Evolutionary conservation across 2,329 filamentous ascomycete genomes (phyloP).

Genomic region (Aureobasidium melanogenum): DNA sequence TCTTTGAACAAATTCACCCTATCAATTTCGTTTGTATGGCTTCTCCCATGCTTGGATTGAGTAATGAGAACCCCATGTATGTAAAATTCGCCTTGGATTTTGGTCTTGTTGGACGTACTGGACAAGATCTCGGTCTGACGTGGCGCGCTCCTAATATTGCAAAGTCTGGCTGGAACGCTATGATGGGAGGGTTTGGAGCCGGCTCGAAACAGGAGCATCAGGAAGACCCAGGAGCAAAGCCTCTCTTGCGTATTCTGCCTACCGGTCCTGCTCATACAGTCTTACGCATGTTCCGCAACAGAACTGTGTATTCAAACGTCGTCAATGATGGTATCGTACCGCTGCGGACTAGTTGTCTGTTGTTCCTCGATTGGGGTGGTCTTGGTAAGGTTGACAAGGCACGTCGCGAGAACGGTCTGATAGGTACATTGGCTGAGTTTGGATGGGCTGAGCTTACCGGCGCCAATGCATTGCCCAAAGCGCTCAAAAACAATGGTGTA

Average conservation of each 20-base stretch:
- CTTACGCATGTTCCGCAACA: constrained; percentile 76
- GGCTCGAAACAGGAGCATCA: constrained; percentile 42
- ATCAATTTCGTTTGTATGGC: constrained; percentile 87
- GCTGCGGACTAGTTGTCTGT: constrained; percentile 83
- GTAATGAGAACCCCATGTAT: constrained; percentile 95
- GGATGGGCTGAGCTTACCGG: constrained; percentile 88
- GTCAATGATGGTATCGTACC: constrained; percentile 98
- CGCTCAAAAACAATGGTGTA: not conserved
- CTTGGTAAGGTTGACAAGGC: constrained; percentile 91
- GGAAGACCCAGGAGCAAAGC: constrained; percentile 74
- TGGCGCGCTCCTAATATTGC: constrained; percentile 86
- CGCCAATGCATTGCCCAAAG: constrained; percentile 33
- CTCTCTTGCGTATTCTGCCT: constrained; percentile 76
- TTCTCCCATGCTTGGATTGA: constrained; percentile 80
- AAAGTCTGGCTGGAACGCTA: constrained; percentile 76
- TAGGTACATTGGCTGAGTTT: constrained; percentile 87
- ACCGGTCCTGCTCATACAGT: constrained; percentile 85
- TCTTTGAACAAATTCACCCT: constrained; percentile 78
- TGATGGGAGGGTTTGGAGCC: constrained; percentile 72
- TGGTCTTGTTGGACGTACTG: constrained; percentile 89
- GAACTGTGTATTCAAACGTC: constrained; percentile 92
- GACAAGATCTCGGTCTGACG: constrained; percentile 86
- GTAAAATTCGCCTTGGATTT: constrained; percentile 96
- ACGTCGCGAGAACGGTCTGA: constrained; percentile 78
- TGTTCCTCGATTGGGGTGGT: constrained; percentile 95